Evolutionary conservation across 352 stramenopile species (phyloP), one percentile per base, ranked within the genome.

Genomic region (Globisporangium middletonii): DNA sequence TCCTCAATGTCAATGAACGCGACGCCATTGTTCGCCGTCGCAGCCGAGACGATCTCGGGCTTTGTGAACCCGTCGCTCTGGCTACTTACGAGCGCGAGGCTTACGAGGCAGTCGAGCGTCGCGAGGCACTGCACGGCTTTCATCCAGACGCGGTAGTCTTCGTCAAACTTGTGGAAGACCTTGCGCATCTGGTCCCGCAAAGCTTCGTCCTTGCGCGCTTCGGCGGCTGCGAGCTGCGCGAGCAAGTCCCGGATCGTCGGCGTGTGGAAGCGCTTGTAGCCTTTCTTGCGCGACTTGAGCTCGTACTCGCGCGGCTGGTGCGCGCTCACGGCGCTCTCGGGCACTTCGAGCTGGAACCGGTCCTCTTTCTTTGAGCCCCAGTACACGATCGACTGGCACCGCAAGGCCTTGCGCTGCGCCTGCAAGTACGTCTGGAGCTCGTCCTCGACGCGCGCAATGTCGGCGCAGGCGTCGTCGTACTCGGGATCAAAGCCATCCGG

Each of bases 151-250:
- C 84, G 84, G 69, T 96, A 92, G 53, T 94, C 78, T 60, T 83
- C 77, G 70, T 99, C 96, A 77, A 99, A 99, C 63, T 96, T 97
- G 52, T 95, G 88, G 75, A 99, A 99, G 45, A 99, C 86, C 16
- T 75, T 72, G 19, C 87, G 79, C 50, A 93, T 96, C 58, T 96
- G 85, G 54, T 97, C 87, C 46, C 92, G 94, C 27, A 97, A 64
- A 2, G 86, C 89, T 18, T 82, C 74, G 48, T 93, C 79, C 26
- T 91, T 86, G 37, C 75, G 76, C 9, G 86, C 77, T 60, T 98
- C 92, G 0, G 90, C 88, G 5, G 69, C 62, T 50, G 72, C 65
- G 23, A 98, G 69, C 27, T 79, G 65, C 35, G 83, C 71, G 7
- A 98, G 67, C 18, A 94, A 64, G 13, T 84, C 69, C 41, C 92